Evolutionary conservation across 2,329 filamentous ascomycete species (phyloP).

Genomic region (Laburnicola sp.): DNA sequence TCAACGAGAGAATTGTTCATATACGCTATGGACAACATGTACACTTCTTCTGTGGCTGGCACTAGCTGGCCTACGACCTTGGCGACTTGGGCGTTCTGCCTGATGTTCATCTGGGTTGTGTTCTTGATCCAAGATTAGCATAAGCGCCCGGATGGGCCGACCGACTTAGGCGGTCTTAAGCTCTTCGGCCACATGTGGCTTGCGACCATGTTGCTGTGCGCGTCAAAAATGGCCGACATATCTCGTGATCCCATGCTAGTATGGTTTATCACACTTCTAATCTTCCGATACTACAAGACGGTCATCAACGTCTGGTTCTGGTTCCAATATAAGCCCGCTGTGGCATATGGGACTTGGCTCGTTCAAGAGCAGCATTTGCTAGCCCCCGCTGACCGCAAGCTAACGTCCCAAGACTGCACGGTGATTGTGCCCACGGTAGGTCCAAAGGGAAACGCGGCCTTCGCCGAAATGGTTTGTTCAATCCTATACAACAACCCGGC

Average conservation of each 20-base stretch:
- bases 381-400: background rate
- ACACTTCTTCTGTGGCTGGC: too few relatives aligned
- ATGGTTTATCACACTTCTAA: constrained; percentile 18
- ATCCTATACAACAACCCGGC: constrained; percentile 21
- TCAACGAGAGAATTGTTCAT: too few relatives aligned
- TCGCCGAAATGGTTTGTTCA: constrained; percentile 11
- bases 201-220: constrained; percentile 7
- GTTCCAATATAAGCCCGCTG: constrained; percentile 18
- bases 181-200: constrained; percentile 20
- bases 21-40: too few relatives aligned
- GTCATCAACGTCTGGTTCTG: constrained; percentile 21
- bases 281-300: constrained; percentile 28
- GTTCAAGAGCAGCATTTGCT: too few relatives aligned
- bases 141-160: background rate
- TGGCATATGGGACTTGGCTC: background rate
- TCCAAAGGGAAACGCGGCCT: constrained; percentile 11
- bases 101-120: background rate
- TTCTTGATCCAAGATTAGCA: constrained; percentile 3
- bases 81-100: background rate
- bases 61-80: background rate
- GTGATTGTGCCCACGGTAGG: constrained; percentile 28
- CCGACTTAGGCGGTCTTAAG: background rate
- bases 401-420: constrained; percentile 14
- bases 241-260: constrained; percentile 10
- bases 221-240: constrained; percentile 2